Conservation (phyloP, 805 yeast species). For the Sungouiella blattae region DNA sequence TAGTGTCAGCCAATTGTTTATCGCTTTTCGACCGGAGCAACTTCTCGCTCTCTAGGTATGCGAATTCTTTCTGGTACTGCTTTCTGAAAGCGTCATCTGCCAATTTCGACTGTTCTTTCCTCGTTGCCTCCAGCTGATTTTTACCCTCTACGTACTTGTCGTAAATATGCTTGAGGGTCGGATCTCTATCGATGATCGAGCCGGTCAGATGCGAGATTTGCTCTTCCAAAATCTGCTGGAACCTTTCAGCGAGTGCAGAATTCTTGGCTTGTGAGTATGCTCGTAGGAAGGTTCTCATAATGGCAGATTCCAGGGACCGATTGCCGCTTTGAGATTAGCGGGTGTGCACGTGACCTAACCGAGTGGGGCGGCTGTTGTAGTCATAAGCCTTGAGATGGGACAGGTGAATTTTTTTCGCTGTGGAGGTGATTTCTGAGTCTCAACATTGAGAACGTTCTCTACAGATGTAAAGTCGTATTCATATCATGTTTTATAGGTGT, state of each 20-base stretch:
- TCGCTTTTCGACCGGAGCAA: constrained; percentile 4
- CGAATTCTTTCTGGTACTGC: constrained; percentile 15
- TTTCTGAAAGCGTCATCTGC: constrained; percentile 4
- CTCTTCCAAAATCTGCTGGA: constrained; percentile 31
- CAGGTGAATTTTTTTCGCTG: no score
- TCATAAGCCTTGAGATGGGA: no score
- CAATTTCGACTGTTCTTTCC: neutral
- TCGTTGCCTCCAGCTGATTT: neutral
- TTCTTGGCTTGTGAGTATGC: constrained; percentile 1
- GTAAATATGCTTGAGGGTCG: constrained; percentile 13
- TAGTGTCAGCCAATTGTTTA: constrained; percentile 5
- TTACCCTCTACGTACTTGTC: constrained; percentile 7
- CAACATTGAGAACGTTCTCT: no score
- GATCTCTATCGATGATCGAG: constrained; percentile 17
- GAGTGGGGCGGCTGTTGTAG: no score
- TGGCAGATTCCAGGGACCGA: no score
- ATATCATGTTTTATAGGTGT: no score
- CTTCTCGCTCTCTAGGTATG: constrained; percentile 29
- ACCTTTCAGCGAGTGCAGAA: constrained; percentile 29
- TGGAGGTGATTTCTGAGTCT: no score
- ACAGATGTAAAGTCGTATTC: no score
- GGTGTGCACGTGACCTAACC: no score
- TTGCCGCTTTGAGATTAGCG: no score
- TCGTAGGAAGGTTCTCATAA: constrained; percentile 6
- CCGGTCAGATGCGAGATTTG: constrained; percentile 17